Evolutionary conservation across 768 basidiomycete genomes (phyloP).

Genomic region (Paxillus ammoniavirescens): DNA sequence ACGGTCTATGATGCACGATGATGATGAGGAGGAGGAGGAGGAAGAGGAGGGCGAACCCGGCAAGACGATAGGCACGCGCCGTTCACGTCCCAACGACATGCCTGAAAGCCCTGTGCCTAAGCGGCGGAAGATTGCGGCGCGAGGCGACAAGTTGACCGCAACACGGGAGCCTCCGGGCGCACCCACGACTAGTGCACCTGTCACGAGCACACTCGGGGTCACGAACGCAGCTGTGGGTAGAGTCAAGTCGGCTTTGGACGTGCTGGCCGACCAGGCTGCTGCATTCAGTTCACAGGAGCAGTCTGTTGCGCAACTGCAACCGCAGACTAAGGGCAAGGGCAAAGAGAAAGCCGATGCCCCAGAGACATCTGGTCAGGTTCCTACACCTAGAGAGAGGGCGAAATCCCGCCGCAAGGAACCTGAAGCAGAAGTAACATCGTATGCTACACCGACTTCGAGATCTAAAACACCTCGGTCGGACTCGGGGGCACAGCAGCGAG

Average conservation of each 20-base stretch:
- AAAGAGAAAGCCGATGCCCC: conserved; percentile 14
- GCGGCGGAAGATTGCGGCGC: conserved; percentile 29
- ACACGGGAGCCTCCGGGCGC: conserved; percentile 4
- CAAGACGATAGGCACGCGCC: conserved; percentile 26
- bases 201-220: neutral
- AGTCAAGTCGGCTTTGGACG: conserved; percentile 60
- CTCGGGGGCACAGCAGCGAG: neutral
- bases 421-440: conserved; percentile 4
- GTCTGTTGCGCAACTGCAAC: neutral
- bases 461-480: conserved; percentile 18
- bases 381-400: conserved; percentile 9
- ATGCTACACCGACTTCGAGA: conserved; percentile 7
- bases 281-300: conserved; percentile 43
- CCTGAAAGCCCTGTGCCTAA: conserved; percentile 40
- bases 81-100: conserved; percentile 20
- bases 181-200: neutral
- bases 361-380: conserved; percentile 1
- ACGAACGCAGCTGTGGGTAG: conserved; percentile 16
- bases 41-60: conserved; percentile 29
- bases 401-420: conserved; percentile 7
- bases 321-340: conserved; percentile 18
- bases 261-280: conserved; percentile 73
- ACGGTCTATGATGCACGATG: conserved; percentile 50
- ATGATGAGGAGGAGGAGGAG: conserved; percentile 26
- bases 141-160: conserved; percentile 9